These are phyloP conservation scores for Apiotrichum domesticum DNA, from an alignment of 1,284 basidiomycete species.

Conservation along the genomic window DNA sequence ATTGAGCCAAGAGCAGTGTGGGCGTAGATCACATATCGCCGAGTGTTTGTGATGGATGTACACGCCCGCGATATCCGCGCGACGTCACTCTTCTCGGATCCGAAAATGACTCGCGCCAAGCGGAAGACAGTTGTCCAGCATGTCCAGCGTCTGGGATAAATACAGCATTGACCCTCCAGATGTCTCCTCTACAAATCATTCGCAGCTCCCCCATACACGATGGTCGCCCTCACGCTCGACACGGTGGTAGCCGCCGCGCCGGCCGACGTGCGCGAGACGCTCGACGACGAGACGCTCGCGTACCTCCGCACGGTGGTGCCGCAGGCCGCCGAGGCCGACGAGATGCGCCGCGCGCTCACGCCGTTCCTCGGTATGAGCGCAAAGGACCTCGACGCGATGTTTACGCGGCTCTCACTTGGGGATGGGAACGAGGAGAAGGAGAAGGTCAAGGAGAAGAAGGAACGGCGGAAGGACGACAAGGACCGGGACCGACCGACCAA, in stretches of 20 bases:
- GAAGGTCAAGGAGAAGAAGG: not conserved
- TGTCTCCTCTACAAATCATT: no score
- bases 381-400: constrained; percentile 10
- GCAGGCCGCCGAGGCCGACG: not conserved
- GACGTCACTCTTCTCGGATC: no score
- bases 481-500: not conserved
- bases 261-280: constrained; percentile 10
- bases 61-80: no score
- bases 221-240: constrained; percentile 8
- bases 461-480: not conserved
- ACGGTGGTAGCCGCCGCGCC: constrained; percentile 10
- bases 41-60: no score
- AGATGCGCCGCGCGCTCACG: constrained; percentile 7
- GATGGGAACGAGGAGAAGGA: no score
- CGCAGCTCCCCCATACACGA: not conserved
- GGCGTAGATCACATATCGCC: no score
- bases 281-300: constrained; percentile 12
- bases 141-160: no score
- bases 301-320: constrained; percentile 8
- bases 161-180: no score
- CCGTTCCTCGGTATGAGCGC: constrained; percentile 14
- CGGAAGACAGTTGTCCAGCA: no score
- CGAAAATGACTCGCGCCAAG: no score
- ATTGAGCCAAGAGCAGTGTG: no score
- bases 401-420: constrained; percentile 2